phyloP scores from a whole-genome alignment of 2,329 filamentous ascomycete genomes.

The Colletotrichum spaethianum region DNA sequence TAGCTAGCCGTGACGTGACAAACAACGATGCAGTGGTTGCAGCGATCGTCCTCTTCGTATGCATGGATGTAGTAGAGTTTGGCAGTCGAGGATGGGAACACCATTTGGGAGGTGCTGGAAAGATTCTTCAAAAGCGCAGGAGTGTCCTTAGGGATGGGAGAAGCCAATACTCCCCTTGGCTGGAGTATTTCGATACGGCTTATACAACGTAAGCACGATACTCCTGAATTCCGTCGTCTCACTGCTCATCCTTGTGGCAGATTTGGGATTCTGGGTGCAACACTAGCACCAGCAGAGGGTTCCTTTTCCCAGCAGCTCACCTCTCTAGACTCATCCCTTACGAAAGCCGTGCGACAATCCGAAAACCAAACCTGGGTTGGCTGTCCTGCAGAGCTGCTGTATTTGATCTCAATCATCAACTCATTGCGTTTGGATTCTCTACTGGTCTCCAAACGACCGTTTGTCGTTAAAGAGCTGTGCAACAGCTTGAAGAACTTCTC shows the following conservation, averaged over 20 bases:
- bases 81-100: slow-evolving; percentile 36
- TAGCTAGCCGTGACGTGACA: background rate
- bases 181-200: slow-evolving; percentile 31
- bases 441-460: background rate
- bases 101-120: slow-evolving; percentile 25
- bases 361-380: slow-evolving; percentile 36
- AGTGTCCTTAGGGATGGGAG: background rate
- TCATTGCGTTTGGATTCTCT: slow-evolving; percentile 8
- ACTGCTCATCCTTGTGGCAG: background rate
- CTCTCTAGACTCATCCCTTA: background rate
- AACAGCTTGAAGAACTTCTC: slow-evolving; percentile 13
- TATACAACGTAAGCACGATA: slow-evolving; percentile 22
- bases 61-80: slow-evolving; percentile 35
- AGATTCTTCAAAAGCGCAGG: slow-evolving; percentile 17
- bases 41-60: slow-evolving; percentile 32
- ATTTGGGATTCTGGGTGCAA: slow-evolving; percentile 31
- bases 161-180: background rate
- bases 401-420: slow-evolving; percentile 21
- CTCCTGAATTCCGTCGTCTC: background rate
- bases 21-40: slow-evolving; percentile 31
- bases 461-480: background rate
- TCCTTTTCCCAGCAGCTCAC: background rate
- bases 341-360: slow-evolving; percentile 21
- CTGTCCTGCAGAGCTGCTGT: slow-evolving; percentile 32
- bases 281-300: slow-evolving; percentile 10